Percentiles rank a stretch among this genome's conserved stretches.
These are phyloP conservation scores for Talaromyces proteolyticus DNA, from an alignment of 495 filamentous ascomycete species.

Conservation along the genomic window DNA sequence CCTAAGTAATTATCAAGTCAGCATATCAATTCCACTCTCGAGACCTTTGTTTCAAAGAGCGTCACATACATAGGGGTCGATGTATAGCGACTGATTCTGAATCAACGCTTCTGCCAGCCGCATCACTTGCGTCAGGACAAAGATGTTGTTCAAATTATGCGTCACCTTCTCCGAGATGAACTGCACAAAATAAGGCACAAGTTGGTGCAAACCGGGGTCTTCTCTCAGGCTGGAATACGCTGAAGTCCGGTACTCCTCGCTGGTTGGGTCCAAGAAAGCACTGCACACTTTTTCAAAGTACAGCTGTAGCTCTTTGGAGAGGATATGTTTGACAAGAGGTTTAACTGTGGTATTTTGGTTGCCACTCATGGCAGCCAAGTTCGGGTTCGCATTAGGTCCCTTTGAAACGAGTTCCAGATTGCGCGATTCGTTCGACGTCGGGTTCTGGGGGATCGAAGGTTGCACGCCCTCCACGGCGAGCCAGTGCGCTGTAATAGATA, in stretches of 20 bases:
- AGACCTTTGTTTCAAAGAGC: not conserved
- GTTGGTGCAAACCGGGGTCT: constrained; percentile 89
- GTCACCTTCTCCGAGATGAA: constrained; percentile 94
- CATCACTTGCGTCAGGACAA: constrained; percentile 85
- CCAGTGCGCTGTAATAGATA: constrained; percentile 68
- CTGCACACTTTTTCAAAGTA: constrained; percentile 92
- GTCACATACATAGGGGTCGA: constrained; percentile 75
- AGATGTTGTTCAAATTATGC: constrained; percentile 78
- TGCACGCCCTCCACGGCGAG: constrained; percentile 94
- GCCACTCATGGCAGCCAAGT: constrained; percentile 74
- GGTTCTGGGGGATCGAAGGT: constrained; percentile 92
- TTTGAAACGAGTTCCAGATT: constrained; percentile 82
- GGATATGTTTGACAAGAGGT: constrained; percentile 87
- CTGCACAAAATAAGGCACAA: constrained; percentile 91
- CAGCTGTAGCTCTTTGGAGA: constrained; percentile 92
- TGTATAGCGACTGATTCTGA: constrained; percentile 72
- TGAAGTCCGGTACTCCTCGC: constrained; percentile 79
- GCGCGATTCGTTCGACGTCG: constrained; percentile 72
- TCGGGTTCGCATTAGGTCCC: constrained; percentile 77
- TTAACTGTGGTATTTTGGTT: constrained; percentile 77
- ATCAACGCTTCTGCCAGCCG: constrained; percentile 77
- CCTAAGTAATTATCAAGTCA: constrained; percentile 21
- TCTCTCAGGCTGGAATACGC: constrained; percentile 74
- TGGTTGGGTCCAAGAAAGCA: constrained; percentile 77
- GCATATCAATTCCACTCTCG: not conserved